Conservation (phyloP, 192 early-diverging fungal genomes). For the Umbelopsis vinacea region DNA sequence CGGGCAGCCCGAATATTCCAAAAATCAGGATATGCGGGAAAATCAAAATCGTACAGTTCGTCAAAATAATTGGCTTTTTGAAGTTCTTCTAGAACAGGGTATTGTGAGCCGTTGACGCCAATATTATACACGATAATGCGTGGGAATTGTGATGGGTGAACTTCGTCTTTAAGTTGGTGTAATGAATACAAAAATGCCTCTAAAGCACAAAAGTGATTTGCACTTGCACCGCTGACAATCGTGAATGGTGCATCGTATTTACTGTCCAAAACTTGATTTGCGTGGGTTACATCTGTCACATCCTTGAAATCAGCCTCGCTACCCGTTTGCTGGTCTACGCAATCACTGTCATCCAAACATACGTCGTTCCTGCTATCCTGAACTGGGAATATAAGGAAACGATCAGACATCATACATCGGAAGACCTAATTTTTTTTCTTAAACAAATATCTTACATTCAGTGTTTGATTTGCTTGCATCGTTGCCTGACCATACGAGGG, state of each 20-base stretch:
- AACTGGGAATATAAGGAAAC: not conserved
- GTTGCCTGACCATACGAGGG: not conserved
- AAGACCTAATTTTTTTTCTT: not conserved
- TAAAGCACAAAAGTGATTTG: constrained; percentile 58
- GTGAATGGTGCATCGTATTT: constrained; percentile 42
- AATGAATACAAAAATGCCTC: constrained; percentile 52
- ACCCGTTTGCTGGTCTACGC: not conserved
- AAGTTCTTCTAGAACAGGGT: constrained; percentile 40
- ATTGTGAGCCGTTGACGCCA: constrained; percentile 49
- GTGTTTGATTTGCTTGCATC: not conserved
- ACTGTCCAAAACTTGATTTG: not conserved
- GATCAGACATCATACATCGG: not conserved
- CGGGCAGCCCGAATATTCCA: constrained; percentile 48
- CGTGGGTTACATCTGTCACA: not conserved
- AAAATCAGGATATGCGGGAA: constrained; percentile 48
- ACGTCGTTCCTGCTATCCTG: not conserved
- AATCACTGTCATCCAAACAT: not conserved
- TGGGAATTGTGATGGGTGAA: constrained; percentile 43
- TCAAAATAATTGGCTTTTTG: constrained; percentile 45
- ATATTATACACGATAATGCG: constrained; percentile 55
- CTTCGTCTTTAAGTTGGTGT: constrained; percentile 35
- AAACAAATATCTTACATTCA: not conserved
- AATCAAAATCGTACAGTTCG: constrained; percentile 50
- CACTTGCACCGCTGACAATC: constrained; percentile 54
- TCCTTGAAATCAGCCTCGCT: not conserved